Conservation (phyloP, 495 filamentous ascomycete species). For the Apiosordaria backusii region DNA sequence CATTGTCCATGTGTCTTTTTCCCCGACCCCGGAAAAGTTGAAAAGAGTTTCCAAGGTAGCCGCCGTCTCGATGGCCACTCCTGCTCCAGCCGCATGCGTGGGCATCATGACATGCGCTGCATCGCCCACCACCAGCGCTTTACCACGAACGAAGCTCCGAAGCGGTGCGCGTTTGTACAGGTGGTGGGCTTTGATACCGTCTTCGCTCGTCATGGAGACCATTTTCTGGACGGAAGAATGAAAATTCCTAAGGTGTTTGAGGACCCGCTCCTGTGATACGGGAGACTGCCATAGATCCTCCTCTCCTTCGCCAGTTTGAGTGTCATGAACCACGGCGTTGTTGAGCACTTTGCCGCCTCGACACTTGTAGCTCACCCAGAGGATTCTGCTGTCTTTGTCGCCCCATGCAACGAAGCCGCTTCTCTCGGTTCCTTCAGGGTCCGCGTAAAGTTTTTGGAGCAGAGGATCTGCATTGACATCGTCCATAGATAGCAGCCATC, state of each 20-base stretch:
- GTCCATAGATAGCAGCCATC: conserved; percentile 43
- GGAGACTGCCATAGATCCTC: conserved; percentile 22
- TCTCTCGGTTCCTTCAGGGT: conserved; percentile 6
- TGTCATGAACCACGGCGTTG: conserved; percentile 31
- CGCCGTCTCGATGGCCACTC: conserved; percentile 29
- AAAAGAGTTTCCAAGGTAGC: conserved; percentile 30
- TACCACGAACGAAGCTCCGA: conserved; percentile 26
- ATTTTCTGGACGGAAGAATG: conserved; percentile 21
- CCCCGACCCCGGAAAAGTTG: conserved; percentile 9
- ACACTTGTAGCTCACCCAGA: conserved; percentile 47
- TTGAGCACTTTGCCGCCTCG: conserved; percentile 33
- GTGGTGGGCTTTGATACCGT: conserved; percentile 32
- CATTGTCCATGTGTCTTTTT: conserved; percentile 6
- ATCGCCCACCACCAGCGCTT: conserved; percentile 28
- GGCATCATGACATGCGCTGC: conserved; percentile 35
- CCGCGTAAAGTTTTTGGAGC: conserved; percentile 23
- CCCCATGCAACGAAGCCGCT: conserved; percentile 32
- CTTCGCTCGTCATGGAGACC: conserved; percentile 28
- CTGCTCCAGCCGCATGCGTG: conserved; percentile 28
- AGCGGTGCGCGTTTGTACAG: conserved; percentile 26
- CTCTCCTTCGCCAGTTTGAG: conserved; percentile 18
- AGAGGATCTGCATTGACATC: conserved; percentile 36
- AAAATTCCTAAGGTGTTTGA: conserved; percentile 25
- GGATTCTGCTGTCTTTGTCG: conserved; percentile 26
- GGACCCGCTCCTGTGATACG: conserved; percentile 17